Percentiles rank a stretch among this genome's conserved stretches.
phyloP scores from a whole-genome alignment of 768 basidiomycete species.

The Kockovaella imperatae region DNA sequence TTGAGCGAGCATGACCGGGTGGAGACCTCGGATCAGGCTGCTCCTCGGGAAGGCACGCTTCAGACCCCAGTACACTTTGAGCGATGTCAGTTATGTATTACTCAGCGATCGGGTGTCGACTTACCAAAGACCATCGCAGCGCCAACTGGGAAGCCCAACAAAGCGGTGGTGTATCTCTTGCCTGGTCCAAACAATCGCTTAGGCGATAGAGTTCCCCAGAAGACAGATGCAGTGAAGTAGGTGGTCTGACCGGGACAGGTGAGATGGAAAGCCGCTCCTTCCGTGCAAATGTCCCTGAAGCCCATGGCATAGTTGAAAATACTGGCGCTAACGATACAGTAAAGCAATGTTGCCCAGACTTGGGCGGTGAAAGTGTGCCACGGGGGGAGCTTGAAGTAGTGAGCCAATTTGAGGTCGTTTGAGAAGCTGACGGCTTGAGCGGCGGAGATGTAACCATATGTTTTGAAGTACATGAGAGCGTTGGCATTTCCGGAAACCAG shows the following conservation, averaged over 20 bases:
- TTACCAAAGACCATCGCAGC: conserved; percentile 48
- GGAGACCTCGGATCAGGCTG: conserved; percentile 4
- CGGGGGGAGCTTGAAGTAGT: conserved; percentile 69
- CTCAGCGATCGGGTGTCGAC: too few species aligned
- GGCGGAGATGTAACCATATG: conserved; percentile 54
- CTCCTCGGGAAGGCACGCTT: conserved; percentile 5
- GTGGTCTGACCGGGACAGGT: conserved; percentile 42
- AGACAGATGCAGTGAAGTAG: conserved; percentile 45
- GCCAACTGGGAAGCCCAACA: conserved; percentile 69
- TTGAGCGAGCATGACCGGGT: conserved; percentile 6
- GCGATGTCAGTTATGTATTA: too few species aligned
- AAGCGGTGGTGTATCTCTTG: conserved; percentile 50
- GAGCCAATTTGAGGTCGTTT: conserved; percentile 61
- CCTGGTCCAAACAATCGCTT: conserved; percentile 44
- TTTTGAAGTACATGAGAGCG: conserved; percentile 45
- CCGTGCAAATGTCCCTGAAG: conserved; percentile 50
- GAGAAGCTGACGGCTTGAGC: conserved; percentile 60
- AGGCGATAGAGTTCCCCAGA: conserved; percentile 45
- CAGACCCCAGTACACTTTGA: conserved; percentile 9
- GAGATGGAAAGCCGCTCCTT: conserved; percentile 36
- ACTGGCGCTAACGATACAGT: conserved; percentile 21
- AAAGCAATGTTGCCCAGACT: conserved; percentile 33
- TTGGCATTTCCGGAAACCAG: conserved; percentile 2
- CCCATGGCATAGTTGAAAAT: conserved; percentile 42
- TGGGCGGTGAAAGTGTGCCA: conserved; percentile 64